Base-by-base conservation (phyloP, 345 rosid genomes). In the Excoecaria agallocha region DNA sequence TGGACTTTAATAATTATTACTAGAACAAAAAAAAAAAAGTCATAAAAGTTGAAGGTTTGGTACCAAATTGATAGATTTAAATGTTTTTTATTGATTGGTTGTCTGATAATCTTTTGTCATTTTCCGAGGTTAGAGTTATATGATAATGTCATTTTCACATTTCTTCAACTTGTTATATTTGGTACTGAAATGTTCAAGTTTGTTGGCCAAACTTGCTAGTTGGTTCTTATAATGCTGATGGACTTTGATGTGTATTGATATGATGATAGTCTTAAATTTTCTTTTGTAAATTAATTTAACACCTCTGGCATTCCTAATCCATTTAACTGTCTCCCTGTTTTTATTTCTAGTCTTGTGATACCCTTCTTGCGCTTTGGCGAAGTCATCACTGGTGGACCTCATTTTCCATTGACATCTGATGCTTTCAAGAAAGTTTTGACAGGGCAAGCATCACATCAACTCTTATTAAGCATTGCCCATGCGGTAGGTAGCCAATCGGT, bases 321-420 rank as follows among this genome's bases (percentile, higher is more conserved):
- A 38, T 66, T 54, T 72, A 1, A 67, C 68, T 73, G 81, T 71
- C 83, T 66, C 72, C 65, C 35, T 80, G 20, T 80, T 77, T 78
- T 69, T 16, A 59, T 52, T 80, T 76, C 75, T 77, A 94, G 98
- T 80, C 89, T 94, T 74, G 72, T 94, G 62, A 87, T 94, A 68
- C 98, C 98, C 39, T 94, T 94, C 90, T 83, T 94, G 89, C 96
- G 98, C 50, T 82, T 94, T 66, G 98, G 97, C 6, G 98, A 94
- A 84, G 65, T 68, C 48, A 48, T 94, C 15, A 69, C 87, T 3
- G 97, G 97, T 24, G 98, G 98, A 69, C 83, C 96, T 62, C 97
- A 87, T 87, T 94, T 94, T 84, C 90, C 97, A 12, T 81, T 94
- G 69, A 88, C 93, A 56, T 81, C 98, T 35, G 98, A 91, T 85